These are phyloP conservation scores for Tetragonia tetragonoides DNA, from an alignment of 148 eudicot genomes.

Conservation along the genomic window DNA sequence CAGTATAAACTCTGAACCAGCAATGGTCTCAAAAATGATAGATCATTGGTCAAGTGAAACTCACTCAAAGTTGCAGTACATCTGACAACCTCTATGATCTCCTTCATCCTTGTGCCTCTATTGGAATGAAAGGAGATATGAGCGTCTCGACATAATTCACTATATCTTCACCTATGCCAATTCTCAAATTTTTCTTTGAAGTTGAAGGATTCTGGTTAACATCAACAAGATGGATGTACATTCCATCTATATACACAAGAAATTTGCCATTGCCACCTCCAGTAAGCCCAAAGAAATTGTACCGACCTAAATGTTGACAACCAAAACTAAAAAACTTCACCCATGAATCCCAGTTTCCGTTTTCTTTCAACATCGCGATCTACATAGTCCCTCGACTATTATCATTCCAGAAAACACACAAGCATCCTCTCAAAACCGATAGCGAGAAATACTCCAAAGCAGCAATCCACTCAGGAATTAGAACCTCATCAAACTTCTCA, in stretches of 20 bases:
- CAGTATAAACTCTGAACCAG: too few relatives aligned
- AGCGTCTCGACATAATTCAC: constrained; percentile 1
- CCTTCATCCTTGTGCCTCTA: not conserved
- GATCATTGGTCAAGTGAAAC: not conserved
- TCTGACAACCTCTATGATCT: not conserved
- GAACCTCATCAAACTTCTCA: constrained; percentile 10
- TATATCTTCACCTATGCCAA: not conserved
- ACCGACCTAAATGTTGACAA: not conserved
- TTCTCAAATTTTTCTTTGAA: not conserved
- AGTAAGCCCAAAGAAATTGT: not conserved
- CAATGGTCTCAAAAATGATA: not conserved
- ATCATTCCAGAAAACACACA: constrained; percentile 23
- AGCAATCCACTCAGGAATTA: constrained; percentile 21
- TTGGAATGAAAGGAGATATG: not conserved
- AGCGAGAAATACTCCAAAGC: not conserved
- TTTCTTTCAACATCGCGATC: constrained; percentile 14
- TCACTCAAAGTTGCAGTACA: not conserved
- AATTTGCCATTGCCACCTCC: not conserved
- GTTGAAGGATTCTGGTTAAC: not conserved
- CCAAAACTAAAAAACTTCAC: constrained; percentile 20
- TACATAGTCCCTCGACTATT: constrained; percentile 13
- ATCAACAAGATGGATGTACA: not conserved
- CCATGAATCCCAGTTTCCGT: constrained; percentile 20
- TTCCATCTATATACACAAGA: not conserved
- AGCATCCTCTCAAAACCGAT: constrained; percentile 20